Percentiles rank a stretch among this genome's conserved stretches.
These are phyloP conservation scores for Entamoeba dispar DNA, from an alignment of 208 protist genomes.

Conservation along the genomic window DNA sequence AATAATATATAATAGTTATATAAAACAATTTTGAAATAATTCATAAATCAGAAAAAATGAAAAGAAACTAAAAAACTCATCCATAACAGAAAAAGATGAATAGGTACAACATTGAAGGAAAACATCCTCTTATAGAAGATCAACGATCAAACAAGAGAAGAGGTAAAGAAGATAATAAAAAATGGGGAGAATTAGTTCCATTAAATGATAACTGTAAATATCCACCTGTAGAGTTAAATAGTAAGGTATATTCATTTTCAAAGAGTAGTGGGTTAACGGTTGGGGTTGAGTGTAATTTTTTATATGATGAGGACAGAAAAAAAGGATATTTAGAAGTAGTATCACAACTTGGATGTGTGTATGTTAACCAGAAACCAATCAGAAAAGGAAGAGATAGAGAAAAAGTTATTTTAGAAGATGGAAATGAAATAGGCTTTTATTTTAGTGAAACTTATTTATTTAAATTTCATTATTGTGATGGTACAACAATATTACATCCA, in stretches of 20 bases:
- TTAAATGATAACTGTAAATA: background rate
- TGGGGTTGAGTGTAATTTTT: background rate
- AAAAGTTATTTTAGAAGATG: background rate
- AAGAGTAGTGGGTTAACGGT: background rate
- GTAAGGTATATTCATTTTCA: background rate
- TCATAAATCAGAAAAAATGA: background rate
- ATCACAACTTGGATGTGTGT: background rate
- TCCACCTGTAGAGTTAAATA: background rate
- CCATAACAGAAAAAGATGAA: no score
- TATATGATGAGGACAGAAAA: background rate
- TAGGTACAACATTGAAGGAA: background rate
- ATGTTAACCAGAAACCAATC: background rate
- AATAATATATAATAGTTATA: no score
- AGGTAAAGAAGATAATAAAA: background rate
- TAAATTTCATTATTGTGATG: background rate
- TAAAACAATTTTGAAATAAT: background rate
- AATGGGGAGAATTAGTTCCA: background rate
- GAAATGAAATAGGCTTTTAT: background rate
- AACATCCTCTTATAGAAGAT: background rate
- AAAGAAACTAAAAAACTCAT: background rate
- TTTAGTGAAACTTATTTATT: background rate
- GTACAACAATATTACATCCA: background rate
- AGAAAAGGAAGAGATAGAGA: background rate
- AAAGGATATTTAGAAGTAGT: background rate
- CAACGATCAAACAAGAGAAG: background rate